Percentiles rank a stretch among this genome's conserved stretches.
Evolutionary conservation across 192 early-diverging fungal species (phyloP).

Genomic region (Rhizophagus prolifer): DNA sequence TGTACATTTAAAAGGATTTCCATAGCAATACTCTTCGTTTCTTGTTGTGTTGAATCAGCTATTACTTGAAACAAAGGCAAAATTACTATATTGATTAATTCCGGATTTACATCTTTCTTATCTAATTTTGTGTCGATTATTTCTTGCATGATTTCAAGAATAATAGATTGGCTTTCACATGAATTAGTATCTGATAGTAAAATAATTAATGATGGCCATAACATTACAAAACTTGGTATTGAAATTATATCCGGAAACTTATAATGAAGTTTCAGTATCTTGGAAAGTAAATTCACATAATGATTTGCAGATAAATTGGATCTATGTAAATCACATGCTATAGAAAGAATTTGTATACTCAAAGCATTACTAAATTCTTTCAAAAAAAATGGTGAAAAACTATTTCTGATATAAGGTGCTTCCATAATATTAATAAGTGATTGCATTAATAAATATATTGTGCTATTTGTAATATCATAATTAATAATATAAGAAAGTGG

Average conservation of each 20-base stretch:
- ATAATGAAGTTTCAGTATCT: conserved; percentile 6
- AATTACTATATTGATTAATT: conserved; percentile 43
- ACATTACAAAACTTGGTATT: not conserved
- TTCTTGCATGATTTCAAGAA: conserved; percentile 40
- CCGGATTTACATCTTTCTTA: conserved; percentile 1
- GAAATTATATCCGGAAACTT: not conserved
- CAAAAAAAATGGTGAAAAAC: not conserved
- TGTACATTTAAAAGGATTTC: conserved; percentile 38
- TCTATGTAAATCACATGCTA: conserved; percentile 9
- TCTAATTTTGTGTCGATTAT: not conserved
- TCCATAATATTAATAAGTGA: conserved; percentile 17
- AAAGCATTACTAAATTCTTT: not conserved
- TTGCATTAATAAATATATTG: not conserved
- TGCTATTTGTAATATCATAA: not conserved
- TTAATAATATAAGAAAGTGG: not conserved
- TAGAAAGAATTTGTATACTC: conserved; percentile 16
- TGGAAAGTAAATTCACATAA: not conserved
- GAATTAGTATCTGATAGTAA: conserved; percentile 47
- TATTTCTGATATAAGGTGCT: not conserved
- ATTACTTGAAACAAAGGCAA: conserved; percentile 55
- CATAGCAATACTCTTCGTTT: conserved; percentile 33
- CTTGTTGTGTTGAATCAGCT: conserved; percentile 36
- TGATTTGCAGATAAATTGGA: not conserved
- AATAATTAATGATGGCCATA: conserved; percentile 47
- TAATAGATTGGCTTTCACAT: conserved; percentile 43